phyloP scores from a whole-genome alignment of 2,329 filamentous ascomycete species.

The Aspergillus pseudoviridinutans region DNA sequence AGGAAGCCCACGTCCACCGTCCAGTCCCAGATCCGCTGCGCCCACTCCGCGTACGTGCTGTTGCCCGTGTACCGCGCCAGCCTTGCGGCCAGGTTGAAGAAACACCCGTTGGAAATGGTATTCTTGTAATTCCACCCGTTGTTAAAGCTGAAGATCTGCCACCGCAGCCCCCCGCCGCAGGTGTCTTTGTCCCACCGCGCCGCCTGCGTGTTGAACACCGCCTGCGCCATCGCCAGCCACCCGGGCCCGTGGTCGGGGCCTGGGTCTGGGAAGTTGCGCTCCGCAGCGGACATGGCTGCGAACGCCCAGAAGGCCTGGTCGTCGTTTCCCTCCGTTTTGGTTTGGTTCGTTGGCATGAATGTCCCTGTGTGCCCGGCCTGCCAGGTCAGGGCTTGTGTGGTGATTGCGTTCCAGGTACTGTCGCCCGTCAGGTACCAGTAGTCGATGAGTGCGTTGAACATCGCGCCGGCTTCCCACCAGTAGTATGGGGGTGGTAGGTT shows the following conservation, averaged over 20 bases:
- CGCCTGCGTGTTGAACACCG: conserved; percentile 75
- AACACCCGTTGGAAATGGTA: conserved; percentile 31
- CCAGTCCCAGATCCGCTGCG: conserved; percentile 61
- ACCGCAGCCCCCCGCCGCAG: conserved; percentile 66
- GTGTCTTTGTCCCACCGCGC: conserved; percentile 62
- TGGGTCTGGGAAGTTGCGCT: conserved; percentile 38
- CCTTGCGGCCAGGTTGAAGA: conserved; percentile 30
- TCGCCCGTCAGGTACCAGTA: conserved; percentile 45
- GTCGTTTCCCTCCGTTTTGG: conserved; percentile 49
- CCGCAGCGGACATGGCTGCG: conserved; percentile 54
- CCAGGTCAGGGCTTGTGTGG: conserved; percentile 34
- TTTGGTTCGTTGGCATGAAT: conserved; percentile 43
- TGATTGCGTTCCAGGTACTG: conserved; percentile 36
- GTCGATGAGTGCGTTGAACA: conserved; percentile 40
- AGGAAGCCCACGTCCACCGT: conserved; percentile 49
- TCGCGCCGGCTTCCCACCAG: conserved; percentile 45
- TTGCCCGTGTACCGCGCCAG: conserved; percentile 30
- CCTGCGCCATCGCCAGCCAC: conserved; percentile 75
- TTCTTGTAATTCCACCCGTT: conserved; percentile 34
- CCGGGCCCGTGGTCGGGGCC: conserved; percentile 55
- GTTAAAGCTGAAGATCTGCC: conserved; percentile 34
- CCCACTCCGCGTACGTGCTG: conserved; percentile 55
- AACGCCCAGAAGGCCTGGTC: conserved; percentile 58
- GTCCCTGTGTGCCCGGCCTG: conserved; percentile 36
- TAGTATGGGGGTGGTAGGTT: conserved; percentile 48